Base-by-base conservation (phyloP, 495 filamentous ascomycete genomes). In the Daldinia childiae region DNA sequence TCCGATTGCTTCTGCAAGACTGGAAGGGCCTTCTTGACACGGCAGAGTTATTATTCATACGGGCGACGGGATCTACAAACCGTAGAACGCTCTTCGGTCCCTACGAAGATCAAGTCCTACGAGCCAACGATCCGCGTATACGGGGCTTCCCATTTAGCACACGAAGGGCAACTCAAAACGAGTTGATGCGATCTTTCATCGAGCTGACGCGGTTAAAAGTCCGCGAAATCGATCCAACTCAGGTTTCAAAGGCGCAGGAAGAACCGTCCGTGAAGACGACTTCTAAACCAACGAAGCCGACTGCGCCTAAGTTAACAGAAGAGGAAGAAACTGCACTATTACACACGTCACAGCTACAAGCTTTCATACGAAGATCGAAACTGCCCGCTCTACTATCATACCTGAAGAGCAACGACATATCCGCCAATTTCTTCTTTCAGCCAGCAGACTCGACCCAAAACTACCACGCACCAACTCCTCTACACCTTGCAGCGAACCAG, bases 111-210 rank as follows among this genome's bases (percentile, higher is more conserved):
- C 93, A 98, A 74, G 88, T 97, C 3, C 76, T 98, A 57, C 89
- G 87, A 41, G 87, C 88, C 43, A 95, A 94, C 72, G 95, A 99
- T 73, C 84, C 89, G 1, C 86, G 96, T n/a, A 84, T 95, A 70
- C 87, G 96, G 48, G 90, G 92, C 0, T 97, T 99, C 74, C 95
- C 95, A 0, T 98, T 99, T 79, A 96, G 87, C 80, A 99, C 95
- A 9, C 88, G 95, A n/a, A 85, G 95, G 26, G 93, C 95, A 3
- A 99, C 95, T 0, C 94, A 99, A 69, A 91, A 89, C 36, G 95
- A 99, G 79, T 90, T 99, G 1, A 94, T 97, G 92, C 88, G 94
- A 19, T 88, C 90, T 55, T 99, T 97, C 74, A 90, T 94, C 64
- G 96, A 99, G 77, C 84, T 99, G 6, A 99, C 95, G 0, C 84